A percentile compares a stretch with the other conserved stretches of the same genome.
These are phyloP conservation scores for Apiosordaria backusii DNA, from an alignment of 495 filamentous ascomycete genomes.

Conservation along the genomic window DNA sequence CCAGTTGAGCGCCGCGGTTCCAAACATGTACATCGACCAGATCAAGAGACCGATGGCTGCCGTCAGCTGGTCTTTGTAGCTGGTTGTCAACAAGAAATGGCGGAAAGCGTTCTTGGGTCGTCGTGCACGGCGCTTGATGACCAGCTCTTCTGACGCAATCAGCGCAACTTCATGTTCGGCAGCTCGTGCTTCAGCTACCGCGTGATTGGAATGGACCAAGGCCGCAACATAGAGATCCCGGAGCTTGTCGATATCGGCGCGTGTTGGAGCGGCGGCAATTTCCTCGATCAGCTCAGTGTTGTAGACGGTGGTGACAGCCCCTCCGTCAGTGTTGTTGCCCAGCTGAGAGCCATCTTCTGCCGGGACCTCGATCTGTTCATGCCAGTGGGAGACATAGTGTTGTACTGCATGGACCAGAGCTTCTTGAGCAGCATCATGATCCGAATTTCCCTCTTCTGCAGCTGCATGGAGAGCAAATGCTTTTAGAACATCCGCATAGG, in stretches of 20 bases:
- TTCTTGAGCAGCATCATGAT: constrained; percentile 22
- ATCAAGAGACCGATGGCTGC: constrained; percentile 28
- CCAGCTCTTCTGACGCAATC: constrained; percentile 28
- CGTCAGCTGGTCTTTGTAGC: constrained; percentile 32
- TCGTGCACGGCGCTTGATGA: constrained; percentile 22
- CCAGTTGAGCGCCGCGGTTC: constrained; percentile 31
- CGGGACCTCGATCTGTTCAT: constrained; percentile 27
- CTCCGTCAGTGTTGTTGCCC: constrained; percentile 19
- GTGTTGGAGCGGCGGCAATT: constrained; percentile 29
- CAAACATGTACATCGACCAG: constrained; percentile 31
- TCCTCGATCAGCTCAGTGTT: constrained; percentile 30
- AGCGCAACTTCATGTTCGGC: constrained; percentile 30
- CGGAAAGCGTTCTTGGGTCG: constrained; percentile 18
- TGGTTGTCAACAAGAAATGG: constrained; percentile 26
- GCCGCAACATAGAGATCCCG: constrained; percentile 32
- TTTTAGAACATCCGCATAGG: constrained; percentile 28
- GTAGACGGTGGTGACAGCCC: constrained; percentile 30
- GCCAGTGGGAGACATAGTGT: constrained; percentile 33
- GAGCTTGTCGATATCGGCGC: constrained; percentile 31
- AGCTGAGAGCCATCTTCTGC: constrained; percentile 13
- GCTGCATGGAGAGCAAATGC: constrained; percentile 27
- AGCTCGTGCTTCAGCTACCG: constrained; percentile 25
- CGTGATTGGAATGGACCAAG: constrained; percentile 24
- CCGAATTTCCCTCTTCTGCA: constrained; percentile 24
- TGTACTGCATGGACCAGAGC: constrained; percentile 20